These are phyloP conservation scores for Chaetomium globosum DNA, from an alignment of 2,329 filamentous ascomycete genomes.

Conservation along the genomic window DNA sequence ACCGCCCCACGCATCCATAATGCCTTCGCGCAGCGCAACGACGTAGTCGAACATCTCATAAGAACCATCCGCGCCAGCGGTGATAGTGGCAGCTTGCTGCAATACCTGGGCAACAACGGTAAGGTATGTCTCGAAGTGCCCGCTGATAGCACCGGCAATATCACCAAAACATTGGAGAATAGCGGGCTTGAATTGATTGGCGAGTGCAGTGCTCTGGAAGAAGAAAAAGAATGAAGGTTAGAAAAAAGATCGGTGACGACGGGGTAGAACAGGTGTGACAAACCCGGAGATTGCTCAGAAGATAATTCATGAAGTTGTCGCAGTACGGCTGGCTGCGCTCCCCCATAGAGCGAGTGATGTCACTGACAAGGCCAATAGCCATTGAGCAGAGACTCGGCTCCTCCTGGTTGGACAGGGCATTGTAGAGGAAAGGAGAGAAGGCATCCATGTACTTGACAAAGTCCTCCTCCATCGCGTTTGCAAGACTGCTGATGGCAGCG, in stretches of 20 bases:
- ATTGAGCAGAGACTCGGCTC: constrained; percentile 93
- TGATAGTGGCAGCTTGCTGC: constrained; percentile 86
- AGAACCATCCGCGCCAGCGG: constrained; percentile 74
- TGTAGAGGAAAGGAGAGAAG: constrained; percentile 90
- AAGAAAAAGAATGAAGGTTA: not conserved
- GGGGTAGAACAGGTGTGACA: constrained; percentile 41
- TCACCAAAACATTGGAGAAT: constrained; percentile 98
- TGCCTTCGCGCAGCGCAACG: constrained; percentile 89
- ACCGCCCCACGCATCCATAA: constrained; percentile 98
- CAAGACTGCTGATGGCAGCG: constrained; percentile 86
- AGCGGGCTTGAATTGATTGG: constrained; percentile 96
- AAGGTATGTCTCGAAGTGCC: constrained; percentile 90
- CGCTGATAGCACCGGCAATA: constrained; percentile 90
- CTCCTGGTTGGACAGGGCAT: constrained; percentile 91
- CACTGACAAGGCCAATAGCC: constrained; percentile 95
- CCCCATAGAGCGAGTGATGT: constrained; percentile 89
- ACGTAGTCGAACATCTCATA: constrained; percentile 98
- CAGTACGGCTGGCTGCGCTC: constrained; percentile 92
- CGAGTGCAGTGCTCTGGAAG: constrained; percentile 73
- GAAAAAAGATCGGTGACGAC: not conserved
- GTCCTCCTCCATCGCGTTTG: constrained; percentile 86
- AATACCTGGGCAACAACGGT: constrained; percentile 90
- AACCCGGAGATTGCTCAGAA: constrained; percentile 87
- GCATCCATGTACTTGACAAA: constrained; percentile 98
- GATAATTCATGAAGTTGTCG: constrained; percentile 96